Conservation (phyloP, 208 protist genomes). For the Hexamita inflata region DNA sequence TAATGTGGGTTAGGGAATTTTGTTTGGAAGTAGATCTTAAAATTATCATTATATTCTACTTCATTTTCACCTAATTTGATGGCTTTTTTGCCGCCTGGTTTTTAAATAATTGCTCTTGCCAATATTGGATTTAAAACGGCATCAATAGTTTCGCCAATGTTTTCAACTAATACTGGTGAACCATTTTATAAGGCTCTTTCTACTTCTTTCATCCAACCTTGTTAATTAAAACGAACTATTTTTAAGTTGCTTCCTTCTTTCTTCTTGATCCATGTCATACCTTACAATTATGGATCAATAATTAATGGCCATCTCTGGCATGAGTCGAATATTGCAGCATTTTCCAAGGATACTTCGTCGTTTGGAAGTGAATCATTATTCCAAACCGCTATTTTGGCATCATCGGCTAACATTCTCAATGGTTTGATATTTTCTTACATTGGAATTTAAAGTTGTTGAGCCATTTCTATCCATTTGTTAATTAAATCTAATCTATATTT, state of each 20-base stretch:
- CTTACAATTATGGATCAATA: slow-evolving; percentile 93
- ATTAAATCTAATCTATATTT: slow-evolving; percentile 24
- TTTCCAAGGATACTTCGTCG: slow-evolving; percentile 84
- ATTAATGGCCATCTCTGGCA: slow-evolving; percentile 88
- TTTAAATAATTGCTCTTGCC: slow-evolving; percentile 63
- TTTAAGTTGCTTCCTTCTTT: slow-evolving; percentile 73
- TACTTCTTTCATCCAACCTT: slow-evolving; percentile 50
- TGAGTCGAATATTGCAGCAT: slow-evolving; percentile 66
- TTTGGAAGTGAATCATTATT: slow-evolving; percentile 86
- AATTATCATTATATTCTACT: slow-evolving; percentile 77
- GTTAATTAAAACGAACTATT: slow-evolving; percentile 59
- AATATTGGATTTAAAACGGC: slow-evolving; percentile 84
- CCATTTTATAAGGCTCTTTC: slow-evolving; percentile 52
- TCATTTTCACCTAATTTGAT: slow-evolving; percentile 84
- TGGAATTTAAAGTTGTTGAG: slow-evolving; percentile 33
- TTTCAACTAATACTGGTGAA: slow-evolving; percentile 68
- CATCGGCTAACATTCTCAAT: slow-evolving; percentile 44
- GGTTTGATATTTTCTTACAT: slow-evolving; percentile 12
- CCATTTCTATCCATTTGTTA: slow-evolving; percentile 19
- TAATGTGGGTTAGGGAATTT: slow-evolving; percentile 94
- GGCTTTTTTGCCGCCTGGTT: slow-evolving; percentile 53
- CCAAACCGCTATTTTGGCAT: slow-evolving; percentile 71
- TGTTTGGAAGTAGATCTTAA: slow-evolving; percentile 84
- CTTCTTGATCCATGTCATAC: slow-evolving; percentile 81
- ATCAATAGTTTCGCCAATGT: slow-evolving; percentile 80